Conservation (phyloP, 306 rosid genomes). For the Nissolia schottii region DNA sequence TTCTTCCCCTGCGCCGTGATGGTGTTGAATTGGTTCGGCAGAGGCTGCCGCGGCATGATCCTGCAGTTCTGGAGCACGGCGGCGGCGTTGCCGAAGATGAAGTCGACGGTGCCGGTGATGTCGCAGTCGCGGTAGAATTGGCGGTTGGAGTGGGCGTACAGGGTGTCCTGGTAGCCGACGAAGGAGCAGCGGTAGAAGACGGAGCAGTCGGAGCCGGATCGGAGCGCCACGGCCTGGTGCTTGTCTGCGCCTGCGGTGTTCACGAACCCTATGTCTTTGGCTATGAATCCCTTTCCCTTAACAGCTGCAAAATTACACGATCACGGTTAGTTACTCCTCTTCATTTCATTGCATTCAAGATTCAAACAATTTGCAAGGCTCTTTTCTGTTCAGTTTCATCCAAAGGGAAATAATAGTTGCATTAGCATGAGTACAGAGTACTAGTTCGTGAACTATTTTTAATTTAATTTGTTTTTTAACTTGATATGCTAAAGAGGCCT, state of each 20-base stretch:
- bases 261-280: slow-evolving; percentile 59
- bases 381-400: not conserved
- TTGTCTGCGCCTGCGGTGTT: slow-evolving; percentile 80
- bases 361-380: not conserved
- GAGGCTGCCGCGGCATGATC: slow-evolving; percentile 69
- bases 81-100: slow-evolving; percentile 88
- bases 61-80: slow-evolving; percentile 66
- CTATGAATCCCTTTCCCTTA: slow-evolving; percentile 77
- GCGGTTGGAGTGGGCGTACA: slow-evolving; percentile 86
- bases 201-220: slow-evolving; percentile 76
- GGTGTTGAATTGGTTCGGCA: slow-evolving; percentile 81
- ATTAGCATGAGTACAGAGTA: no score
- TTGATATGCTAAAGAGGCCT: no score
- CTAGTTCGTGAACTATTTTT: no score
- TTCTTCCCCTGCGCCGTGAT: slow-evolving; percentile 93
- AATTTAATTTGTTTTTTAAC: no score
- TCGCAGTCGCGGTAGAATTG: slow-evolving; percentile 88
- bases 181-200: slow-evolving; percentile 68
- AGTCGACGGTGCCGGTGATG: slow-evolving; percentile 77
- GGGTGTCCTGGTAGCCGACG: slow-evolving; percentile 77
- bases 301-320: slow-evolving; percentile 45
- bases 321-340: not conserved
- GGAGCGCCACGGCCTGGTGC: slow-evolving; percentile 90
- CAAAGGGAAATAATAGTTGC: no score
- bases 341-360: no score